Base-by-base conservation (phyloP, 352 stramenopile genomes). In the Globisporangium perplexum region DNA sequence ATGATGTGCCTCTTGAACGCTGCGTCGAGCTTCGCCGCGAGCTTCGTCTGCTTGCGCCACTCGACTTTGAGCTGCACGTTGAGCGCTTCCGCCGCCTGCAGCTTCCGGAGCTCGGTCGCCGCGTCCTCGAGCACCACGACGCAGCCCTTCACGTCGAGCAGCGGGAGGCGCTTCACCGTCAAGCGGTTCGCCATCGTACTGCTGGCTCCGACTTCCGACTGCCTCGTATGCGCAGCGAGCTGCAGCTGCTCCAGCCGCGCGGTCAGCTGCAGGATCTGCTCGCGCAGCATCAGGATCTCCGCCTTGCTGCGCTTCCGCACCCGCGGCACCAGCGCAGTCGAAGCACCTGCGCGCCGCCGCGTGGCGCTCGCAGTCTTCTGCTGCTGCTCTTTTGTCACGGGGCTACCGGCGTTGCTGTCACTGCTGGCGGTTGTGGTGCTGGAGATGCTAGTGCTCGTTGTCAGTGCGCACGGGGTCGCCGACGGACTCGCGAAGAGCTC, bases 21-120 rank as follows among this genome's bases (percentile, higher is more conserved):
- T 20, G 64, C 62, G 43, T 78, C 69, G 10, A 78, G 61, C 17
- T 53, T 67, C 50, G 73, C 69, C 20, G 62, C 55, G 59, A 80
- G 50, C 47, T 73, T 72, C 55, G 74, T 65, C 51, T 80, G 71
- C n/a, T 62, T 50, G 39, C 72, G 53, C 41, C 72, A 36, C 20
- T 59, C 62, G 4, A 53, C 62, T 36, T 75, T 75, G 11, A 80
- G 65, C 36, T 60, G 65, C 20, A 52, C 57, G 46, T 80, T 80
- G 47, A 68, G 62, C 31, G 64, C 50, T 38, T 80, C 69, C 0
- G 68, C 59, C 11, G 61, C 59, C 56, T 71, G 60, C 22, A 66
- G 64, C 47, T 74, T 63, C 17, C 63, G 56, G 49, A 71, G 73
- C 44, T 83, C 69, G 4, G 60, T 53, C 15, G 59, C 68, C 38